phyloP scores from a whole-genome alignment of 2,329 filamentous ascomycete species.

The Tolypocladium cylindrosporum region DNA sequence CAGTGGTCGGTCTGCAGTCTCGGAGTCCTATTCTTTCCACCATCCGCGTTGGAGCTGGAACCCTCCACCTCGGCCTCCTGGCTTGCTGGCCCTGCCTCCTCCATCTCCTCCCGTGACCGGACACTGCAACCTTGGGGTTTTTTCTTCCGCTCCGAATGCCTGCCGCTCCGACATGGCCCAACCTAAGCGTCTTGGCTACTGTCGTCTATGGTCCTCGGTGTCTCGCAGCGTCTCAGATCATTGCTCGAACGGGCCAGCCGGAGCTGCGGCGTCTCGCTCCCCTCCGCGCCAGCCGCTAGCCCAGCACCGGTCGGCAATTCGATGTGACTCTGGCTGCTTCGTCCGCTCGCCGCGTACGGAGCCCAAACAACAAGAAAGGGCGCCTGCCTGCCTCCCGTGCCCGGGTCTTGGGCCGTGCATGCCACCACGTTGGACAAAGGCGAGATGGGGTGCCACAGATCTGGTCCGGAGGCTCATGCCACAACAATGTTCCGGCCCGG shows the following conservation, averaged over 20 bases:
- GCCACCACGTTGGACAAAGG: constrained; percentile 18
- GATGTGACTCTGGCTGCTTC: background rate
- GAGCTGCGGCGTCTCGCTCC: constrained; percentile 2
- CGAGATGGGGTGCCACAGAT: constrained; percentile 32
- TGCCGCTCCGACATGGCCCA: background rate
- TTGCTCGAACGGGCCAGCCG: constrained; percentile 8
- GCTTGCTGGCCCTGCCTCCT: no score
- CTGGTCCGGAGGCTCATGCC: constrained; percentile 20
- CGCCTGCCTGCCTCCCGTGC: background rate
- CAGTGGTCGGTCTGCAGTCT: background rate
- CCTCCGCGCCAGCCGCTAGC: constrained; percentile 5
- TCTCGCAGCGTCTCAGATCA: constrained; percentile 14
- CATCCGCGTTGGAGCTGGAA: background rate
- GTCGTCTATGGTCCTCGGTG: constrained; percentile 7
- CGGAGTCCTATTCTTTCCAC: background rate
- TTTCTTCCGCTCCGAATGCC: background rate
- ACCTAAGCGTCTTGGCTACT: background rate
- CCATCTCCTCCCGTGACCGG: background rate
- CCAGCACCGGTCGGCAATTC: constrained; percentile 2
- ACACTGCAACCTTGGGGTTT: background rate
- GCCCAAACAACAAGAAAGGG: background rate
- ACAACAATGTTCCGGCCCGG: constrained; percentile 23
- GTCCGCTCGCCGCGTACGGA: background rate
- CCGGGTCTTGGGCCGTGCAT: constrained; percentile 1
- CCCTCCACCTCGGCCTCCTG: background rate